These are phyloP conservation scores for Tephrocybe sp. DNA, from an alignment of 768 basidiomycete genomes.

Conservation along the genomic window DNA sequence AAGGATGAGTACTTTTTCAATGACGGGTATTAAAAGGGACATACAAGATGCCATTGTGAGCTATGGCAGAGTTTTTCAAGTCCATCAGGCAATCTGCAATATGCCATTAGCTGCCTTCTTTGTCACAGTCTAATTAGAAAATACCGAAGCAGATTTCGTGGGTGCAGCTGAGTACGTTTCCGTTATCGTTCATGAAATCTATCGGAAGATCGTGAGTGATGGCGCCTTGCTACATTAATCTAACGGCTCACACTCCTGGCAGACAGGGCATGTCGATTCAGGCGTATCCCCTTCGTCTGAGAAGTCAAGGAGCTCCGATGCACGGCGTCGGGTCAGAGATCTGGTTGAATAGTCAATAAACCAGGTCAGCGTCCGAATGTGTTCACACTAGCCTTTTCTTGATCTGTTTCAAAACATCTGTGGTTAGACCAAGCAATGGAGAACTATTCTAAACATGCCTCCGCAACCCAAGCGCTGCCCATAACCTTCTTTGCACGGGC, in stretches of 20 bases:
- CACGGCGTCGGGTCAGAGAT: conserved; percentile 47
- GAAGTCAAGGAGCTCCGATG: conserved; percentile 40
- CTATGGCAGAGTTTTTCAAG: conserved; percentile 47
- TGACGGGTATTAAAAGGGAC: too few species aligned
- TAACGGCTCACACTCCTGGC: conserved; percentile 52
- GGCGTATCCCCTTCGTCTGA: conserved; percentile 44
- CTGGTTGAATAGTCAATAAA: conserved; percentile 19
- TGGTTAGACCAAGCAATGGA: neutral
- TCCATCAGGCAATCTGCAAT: conserved; percentile 53
- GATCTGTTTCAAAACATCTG: conserved; percentile 20
- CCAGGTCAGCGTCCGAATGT: neutral
- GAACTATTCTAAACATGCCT: conserved; percentile 22
- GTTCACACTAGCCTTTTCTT: conserved; percentile 30
- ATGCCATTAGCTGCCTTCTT: neutral
- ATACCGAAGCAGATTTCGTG: conserved; percentile 65
- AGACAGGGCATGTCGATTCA: conserved; percentile 58
- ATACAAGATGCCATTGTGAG: conserved; percentile 60
- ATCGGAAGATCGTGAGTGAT: neutral
- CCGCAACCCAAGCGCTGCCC: conserved; percentile 38
- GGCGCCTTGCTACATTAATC: neutral
- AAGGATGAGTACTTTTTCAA: too few species aligned
- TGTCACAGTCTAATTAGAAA: neutral
- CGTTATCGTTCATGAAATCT: conserved; percentile 50
- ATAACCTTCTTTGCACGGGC: conserved; percentile 52
- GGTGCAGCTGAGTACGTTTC: conserved; percentile 60